Evolutionary conservation across 306 rosid species (phyloP).

Genomic region (Pyrus pyrifolia): DNA sequence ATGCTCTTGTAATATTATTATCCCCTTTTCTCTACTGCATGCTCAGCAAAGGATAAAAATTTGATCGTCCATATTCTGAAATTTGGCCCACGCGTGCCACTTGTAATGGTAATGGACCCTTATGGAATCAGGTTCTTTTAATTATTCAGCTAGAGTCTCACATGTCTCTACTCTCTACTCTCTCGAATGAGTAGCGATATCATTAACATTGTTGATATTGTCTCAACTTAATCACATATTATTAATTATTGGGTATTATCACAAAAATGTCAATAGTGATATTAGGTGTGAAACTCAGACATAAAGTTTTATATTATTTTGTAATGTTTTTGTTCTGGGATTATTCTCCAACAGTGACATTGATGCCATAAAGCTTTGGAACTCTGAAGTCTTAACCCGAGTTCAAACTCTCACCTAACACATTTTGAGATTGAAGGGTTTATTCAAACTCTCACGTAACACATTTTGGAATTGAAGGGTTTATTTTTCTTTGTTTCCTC

Average conservation of each 20-base stretch:
- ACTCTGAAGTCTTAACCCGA: not conserved
- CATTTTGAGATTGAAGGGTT: not conserved
- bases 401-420: not conserved
- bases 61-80: conserved; percentile 1
- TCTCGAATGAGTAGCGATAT: not conserved
- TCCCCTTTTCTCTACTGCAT: not conserved
- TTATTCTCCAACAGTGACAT: too few relatives aligned
- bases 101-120: not conserved
- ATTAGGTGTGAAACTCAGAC: too few relatives aligned
- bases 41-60: not conserved
- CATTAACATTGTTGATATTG: not conserved
- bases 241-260: not conserved
- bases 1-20: not conserved
- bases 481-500: not conserved
- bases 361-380: not conserved
- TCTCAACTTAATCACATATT: not conserved
- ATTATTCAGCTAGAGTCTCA: not conserved
- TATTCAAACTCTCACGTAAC: too few relatives aligned
- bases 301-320: too few relatives aligned
- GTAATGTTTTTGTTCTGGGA: too few relatives aligned
- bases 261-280: too few relatives aligned
- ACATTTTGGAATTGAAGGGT: too few relatives aligned
- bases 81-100: conserved; percentile 26
- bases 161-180: not conserved
- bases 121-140: conserved; percentile 26